A percentile compares a stretch with the other conserved stretches of the same genome.
phyloP scores from a whole-genome alignment of 768 basidiomycete species.

The Plicaturopsis crispa region DNA sequence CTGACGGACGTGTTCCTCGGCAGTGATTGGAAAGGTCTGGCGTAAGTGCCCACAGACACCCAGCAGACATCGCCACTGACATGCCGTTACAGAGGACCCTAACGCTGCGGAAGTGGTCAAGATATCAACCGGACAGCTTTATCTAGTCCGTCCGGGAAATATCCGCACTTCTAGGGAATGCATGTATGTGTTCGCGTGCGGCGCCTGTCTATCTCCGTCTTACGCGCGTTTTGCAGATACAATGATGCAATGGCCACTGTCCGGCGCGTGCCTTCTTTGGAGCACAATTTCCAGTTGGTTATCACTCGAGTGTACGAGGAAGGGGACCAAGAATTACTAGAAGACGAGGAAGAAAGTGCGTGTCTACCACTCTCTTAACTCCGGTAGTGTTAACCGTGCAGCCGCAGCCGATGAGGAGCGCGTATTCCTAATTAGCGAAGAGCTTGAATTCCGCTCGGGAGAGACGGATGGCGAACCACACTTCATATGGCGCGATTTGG shows the following conservation, averaged over 20 bases:
- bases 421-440: conserved; percentile 85
- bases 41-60: conserved; percentile 46
- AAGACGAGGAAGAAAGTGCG: conserved; percentile 88
- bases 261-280: conserved; percentile 69
- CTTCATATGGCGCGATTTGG: conserved; percentile 87
- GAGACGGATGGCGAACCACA: conserved; percentile 69
- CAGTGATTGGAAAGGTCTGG: conserved; percentile 92
- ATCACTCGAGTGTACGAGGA: conserved; percentile 97
- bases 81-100: conserved; percentile 64
- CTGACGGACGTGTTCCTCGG: conserved; percentile 14
- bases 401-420: conserved; percentile 85
- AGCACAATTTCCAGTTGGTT: conserved; percentile 84
- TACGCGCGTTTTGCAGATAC: conserved; percentile 46
- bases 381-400: too few species aligned
- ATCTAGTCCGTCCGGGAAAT: conserved; percentile 84
- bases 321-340: conserved; percentile 89
- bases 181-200: conserved; percentile 58
- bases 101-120: conserved; percentile 94
- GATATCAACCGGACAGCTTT: conserved; percentile 86
- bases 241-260: conserved; percentile 95
- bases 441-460: conserved; percentile 78
- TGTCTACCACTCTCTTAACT: conserved; percentile 7
- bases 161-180: conserved; percentile 92
- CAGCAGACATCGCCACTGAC: conserved; percentile 13
- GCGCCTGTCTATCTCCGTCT: conserved; percentile 1